A percentile compares a stretch with the other conserved stretches of the same genome.
Conservation (phyloP, 805 yeast genomes). For the Candida ulmi region DNA sequence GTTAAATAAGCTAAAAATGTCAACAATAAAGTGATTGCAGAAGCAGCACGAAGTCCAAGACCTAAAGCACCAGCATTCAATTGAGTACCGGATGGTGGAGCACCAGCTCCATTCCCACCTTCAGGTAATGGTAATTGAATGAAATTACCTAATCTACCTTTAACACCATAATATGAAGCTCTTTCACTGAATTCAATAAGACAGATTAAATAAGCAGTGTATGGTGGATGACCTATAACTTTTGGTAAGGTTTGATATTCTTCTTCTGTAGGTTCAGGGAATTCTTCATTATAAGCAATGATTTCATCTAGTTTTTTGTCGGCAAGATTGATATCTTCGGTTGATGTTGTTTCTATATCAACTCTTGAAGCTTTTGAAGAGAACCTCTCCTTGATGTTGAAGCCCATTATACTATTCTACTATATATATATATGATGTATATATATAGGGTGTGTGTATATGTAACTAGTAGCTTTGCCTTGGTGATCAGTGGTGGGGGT, state of each 20-base stretch:
- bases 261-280: conserved; percentile 40
- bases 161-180: conserved; percentile 73
- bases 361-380: neutral
- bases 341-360: neutral
- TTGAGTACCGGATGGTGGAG: conserved; percentile 17
- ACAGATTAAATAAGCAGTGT: conserved; percentile 45
- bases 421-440: no score
- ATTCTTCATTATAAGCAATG: conserved; percentile 11
- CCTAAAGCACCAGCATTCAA: conserved; percentile 47
- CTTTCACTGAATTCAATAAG: conserved; percentile 77
- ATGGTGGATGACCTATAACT: conserved; percentile 42
- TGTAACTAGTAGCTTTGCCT: no score
- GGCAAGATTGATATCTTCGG: neutral
- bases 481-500: no score
- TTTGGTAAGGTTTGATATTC: conserved; percentile 29
- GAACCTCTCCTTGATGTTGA: neutral
- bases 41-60: conserved; percentile 57
- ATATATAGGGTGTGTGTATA: no score
- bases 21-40: conserved; percentile 68
- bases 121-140: conserved; percentile 50
- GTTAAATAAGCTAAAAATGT: conserved; percentile 81
- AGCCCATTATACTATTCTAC: neutral
- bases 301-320: conserved; percentile 3
- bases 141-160: conserved; percentile 74
- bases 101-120: conserved; percentile 32